Percentiles rank a stretch among this genome's conserved stretches.
phyloP scores from a whole-genome alignment of 2,329 filamentous ascomycete genomes.

The Aaosphaeria pasadenensis region DNA sequence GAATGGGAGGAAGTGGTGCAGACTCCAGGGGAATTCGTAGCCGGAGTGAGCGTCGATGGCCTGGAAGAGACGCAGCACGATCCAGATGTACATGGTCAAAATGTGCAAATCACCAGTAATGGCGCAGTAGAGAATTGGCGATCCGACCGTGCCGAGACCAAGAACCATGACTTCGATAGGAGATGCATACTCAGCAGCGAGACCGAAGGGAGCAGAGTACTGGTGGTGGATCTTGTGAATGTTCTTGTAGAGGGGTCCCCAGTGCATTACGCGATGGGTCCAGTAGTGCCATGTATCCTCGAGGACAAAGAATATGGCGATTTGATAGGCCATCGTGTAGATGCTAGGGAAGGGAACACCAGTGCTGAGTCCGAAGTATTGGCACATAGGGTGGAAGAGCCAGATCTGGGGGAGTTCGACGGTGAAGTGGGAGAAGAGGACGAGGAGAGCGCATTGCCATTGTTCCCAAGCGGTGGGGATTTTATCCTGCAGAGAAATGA shows the following conservation, averaged over 20 bases:
- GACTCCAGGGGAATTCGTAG: conserved; percentile 96
- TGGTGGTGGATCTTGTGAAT: conserved; percentile 99
- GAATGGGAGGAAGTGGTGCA: conserved; percentile 94
- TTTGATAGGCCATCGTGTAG: conserved; percentile 86
- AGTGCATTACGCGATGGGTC: conserved; percentile 89
- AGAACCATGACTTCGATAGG: conserved; percentile 96
- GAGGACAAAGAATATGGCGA: conserved; percentile 89
- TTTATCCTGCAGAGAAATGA: conserved; percentile 57
- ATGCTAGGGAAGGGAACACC: conserved; percentile 83
- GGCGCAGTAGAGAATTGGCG: conserved; percentile 79
- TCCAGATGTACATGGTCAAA: conserved; percentile 97
- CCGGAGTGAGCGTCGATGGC: conserved; percentile 97
- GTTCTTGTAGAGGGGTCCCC: conserved; percentile 89
- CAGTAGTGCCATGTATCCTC: conserved; percentile 99
- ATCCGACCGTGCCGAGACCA: conserved; percentile 78
- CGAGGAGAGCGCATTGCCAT: conserved; percentile 88
- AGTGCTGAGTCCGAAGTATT: conserved; percentile 85
- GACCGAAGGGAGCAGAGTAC: conserved; percentile 94
- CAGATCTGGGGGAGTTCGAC: conserved; percentile 98
- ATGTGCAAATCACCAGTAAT: conserved; percentile 88
- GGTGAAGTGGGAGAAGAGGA: conserved; percentile 93
- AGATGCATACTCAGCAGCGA: conserved; percentile 95
- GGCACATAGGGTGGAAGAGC: conserved; percentile 96
- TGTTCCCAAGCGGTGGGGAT: conserved; percentile 91
- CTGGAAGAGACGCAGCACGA: conserved; percentile 88